A percentile compares a stretch with the other conserved stretches of the same genome.
phyloP scores from a whole-genome alignment of 169 alveolate genomes.

The Theileria annulata region DNA sequence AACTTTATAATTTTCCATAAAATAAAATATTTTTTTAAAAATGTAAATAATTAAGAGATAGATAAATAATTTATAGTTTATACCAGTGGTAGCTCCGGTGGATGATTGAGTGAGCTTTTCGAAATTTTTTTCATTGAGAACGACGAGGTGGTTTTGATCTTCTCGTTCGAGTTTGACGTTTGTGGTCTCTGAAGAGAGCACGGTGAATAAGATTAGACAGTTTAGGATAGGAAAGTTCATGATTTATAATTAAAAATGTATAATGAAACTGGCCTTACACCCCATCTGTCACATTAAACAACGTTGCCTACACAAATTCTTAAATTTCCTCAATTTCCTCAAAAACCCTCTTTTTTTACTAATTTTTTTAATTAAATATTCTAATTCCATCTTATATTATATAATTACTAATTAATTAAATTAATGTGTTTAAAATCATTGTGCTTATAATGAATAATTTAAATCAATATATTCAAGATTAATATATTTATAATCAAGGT shows the following conservation, averaged over 20 bases:
- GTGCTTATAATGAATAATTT: too few species aligned
- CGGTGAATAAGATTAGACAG: background rate
- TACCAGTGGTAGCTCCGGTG: slow-evolving; percentile 75
- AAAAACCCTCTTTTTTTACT: background rate
- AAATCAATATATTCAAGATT: too few species aligned
- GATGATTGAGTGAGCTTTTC: slow-evolving; percentile 72
- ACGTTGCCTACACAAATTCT: background rate
- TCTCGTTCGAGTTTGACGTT: slow-evolving; percentile 13
- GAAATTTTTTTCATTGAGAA: slow-evolving; percentile 67
- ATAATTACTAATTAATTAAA: background rate
- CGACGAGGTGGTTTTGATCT: slow-evolving; percentile 42
- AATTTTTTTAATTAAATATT: too few species aligned
- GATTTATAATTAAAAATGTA: background rate
- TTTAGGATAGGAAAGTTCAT: background rate
- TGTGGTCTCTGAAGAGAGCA: slow-evolving; percentile 3
- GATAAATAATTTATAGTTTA: background rate
- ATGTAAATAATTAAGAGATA: background rate
- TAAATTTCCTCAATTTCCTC: background rate
- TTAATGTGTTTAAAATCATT: too few species aligned
- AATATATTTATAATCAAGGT: too few species aligned
- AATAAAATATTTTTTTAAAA: background rate
- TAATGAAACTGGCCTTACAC: background rate
- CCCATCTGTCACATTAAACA: slow-evolving; percentile 5
- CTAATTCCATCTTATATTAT: background rate
- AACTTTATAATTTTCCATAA: too few species aligned